Base-by-base conservation (phyloP, 768 basidiomycete species). In the Scleroderma citrinum region DNA sequence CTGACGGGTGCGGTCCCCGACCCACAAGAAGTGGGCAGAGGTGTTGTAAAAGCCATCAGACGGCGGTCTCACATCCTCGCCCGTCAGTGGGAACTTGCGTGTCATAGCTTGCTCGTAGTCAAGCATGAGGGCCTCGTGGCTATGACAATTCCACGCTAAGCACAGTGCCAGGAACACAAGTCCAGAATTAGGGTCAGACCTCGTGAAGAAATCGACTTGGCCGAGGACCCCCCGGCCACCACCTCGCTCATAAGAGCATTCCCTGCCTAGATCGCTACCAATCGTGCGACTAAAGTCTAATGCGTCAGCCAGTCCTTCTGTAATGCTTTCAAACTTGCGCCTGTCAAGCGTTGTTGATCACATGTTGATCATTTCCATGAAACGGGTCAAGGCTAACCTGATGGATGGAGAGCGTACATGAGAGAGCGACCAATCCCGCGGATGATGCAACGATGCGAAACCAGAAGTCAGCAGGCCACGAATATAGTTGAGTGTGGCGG, bases 11-110 rank as follows among this genome's bases (percentile, higher is more conserved):
- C 95, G 81, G 68, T 99, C 96, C 0, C 95, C 95, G 47, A 99
- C 90, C 95, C 95, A 99, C 44, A 97, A 67, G 69, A 96, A 95
- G 65, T 94, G 93, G 7, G 92, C 89, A 3, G 91, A 90, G 14
- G 89, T 87, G 63, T 97, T 95, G 69, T 95, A 97, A 64, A 76
- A 78, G 32, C 76, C 81, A 17, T 23, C 36, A 3, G 7, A 10
- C 3, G n/a, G n/a, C n/a, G n/a, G n/a, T n/a, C n/a, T n/a, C n/a
- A n/a, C n/a, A n/a, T 24, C 26, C 23, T 41, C 14, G 3, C 16
- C 20, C 14, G 69, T 73, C 0, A 76, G 43, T 5, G 82, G 69
- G 49, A 85, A 76, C 49, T 74, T 69, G 29, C 93, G 82, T 2
- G 96, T 98, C 47, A 98, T 74, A 2, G 92, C 88, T 63, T 92